phyloP scores from a whole-genome alignment of 2,329 filamentous ascomycete genomes.

The Acephala macrosclerotiorum region DNA sequence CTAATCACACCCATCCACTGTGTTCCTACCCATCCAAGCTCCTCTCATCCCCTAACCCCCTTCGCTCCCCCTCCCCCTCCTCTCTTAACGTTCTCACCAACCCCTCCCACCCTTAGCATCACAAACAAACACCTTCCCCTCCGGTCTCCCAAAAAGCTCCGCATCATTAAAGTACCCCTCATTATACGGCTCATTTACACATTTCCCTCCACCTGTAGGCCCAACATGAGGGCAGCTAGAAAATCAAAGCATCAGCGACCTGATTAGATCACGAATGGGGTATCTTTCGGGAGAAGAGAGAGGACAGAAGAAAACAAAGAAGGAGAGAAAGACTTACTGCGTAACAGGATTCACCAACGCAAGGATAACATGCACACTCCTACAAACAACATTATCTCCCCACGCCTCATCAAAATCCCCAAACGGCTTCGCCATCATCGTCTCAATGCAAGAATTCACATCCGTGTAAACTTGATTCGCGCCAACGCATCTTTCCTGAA shows the following conservation, averaged over 20 bases:
- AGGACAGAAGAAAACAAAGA: too few species aligned
- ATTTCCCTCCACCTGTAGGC: conserved; percentile 27
- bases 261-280: too few species aligned
- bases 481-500: conserved; percentile 47
- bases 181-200: conserved; percentile 26
- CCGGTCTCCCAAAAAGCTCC: conserved; percentile 23
- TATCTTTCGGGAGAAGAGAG: too few species aligned
- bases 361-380: conserved; percentile 51
- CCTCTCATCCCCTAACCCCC: background rate
- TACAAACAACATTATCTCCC: conserved; percentile 53
- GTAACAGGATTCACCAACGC: conserved; percentile 18
- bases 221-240: conserved; percentile 29
- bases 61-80: too few species aligned
- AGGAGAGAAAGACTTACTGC: conserved; percentile 9
- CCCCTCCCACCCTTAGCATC: conserved; percentile 38
- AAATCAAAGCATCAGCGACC: too few species aligned
- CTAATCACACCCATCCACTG: background rate
- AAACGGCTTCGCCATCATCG: conserved; percentile 46
- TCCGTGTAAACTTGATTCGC: conserved; percentile 46
- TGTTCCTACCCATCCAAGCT: too few species aligned
- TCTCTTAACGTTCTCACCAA: too few species aligned
- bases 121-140: conserved; percentile 24
- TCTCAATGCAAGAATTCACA: conserved; percentile 44
- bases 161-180: conserved; percentile 26
- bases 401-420: conserved; percentile 52